A percentile compares a stretch with the other conserved stretches of the same genome.
Conservation (phyloP, 2,329 filamentous ascomycete species). For the Chaetomium globosum region DNA sequence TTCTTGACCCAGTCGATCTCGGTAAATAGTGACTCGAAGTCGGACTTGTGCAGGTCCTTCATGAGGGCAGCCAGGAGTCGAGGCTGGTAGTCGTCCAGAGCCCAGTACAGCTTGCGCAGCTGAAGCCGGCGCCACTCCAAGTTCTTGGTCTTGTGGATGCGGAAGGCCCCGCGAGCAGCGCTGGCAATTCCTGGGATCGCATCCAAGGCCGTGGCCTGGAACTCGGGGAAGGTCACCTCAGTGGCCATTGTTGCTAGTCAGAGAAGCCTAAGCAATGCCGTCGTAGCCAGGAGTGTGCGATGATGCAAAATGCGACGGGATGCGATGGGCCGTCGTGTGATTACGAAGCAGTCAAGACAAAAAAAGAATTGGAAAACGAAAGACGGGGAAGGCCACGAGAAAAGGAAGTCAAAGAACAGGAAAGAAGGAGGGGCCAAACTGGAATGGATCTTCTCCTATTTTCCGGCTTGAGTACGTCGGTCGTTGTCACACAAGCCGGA, state of each 20-base stretch:
- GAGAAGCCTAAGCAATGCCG: neutral
- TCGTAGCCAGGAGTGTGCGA: neutral
- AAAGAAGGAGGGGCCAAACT: neutral
- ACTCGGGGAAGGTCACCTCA: conserved; percentile 49
- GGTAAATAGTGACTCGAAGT: conserved; percentile 70
- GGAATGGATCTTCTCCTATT: neutral
- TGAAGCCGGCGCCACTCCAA: conserved; percentile 81
- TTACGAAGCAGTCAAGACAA: neutral
- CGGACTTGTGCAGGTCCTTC: conserved; percentile 76
- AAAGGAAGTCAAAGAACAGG: neutral
- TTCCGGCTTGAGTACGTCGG: neutral
- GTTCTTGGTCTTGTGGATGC: conserved; percentile 77
- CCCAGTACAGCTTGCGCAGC: conserved; percentile 95
- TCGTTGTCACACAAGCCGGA: conserved; percentile 1
- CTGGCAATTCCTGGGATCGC: conserved; percentile 65
- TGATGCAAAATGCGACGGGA: neutral
- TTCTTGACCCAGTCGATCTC: conserved; percentile 80
- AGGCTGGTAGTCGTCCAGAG: conserved; percentile 73
- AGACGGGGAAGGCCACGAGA: neutral
- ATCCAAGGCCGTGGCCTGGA: conserved; percentile 66
- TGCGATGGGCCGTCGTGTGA: neutral
- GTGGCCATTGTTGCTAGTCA: conserved; percentile 44
- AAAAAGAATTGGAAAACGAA: neutral
- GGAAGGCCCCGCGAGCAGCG: conserved; percentile 69
- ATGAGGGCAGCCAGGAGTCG: conserved; percentile 74